phyloP scores from a whole-genome alignment of 306 rosid genomes.

The Casuarina cunninghamiana region DNA sequence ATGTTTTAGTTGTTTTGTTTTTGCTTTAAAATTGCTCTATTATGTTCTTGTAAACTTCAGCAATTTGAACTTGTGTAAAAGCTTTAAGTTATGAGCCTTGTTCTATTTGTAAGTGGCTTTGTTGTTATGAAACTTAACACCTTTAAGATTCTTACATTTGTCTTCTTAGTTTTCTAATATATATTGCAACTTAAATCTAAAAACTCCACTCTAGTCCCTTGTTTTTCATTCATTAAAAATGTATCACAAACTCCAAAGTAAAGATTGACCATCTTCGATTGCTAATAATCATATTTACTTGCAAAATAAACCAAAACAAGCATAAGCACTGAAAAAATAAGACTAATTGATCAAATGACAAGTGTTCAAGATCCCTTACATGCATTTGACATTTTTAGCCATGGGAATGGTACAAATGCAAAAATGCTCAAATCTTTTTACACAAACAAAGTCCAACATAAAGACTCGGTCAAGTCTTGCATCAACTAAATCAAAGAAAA shows the following conservation, averaged over 20 bases:
- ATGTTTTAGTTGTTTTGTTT: too few species aligned
- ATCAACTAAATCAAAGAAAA: not conserved
- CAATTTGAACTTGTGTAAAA: too few species aligned
- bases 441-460: not conserved
- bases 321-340: not conserved
- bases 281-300: not conserved
- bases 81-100: too few species aligned
- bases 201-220: conserved; percentile 11
- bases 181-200: not conserved
- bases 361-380: conserved; percentile 33
- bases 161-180: too few species aligned
- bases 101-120: too few species aligned
- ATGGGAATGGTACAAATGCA: conserved; percentile 44
- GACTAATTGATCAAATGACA: not conserved
- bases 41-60: too few species aligned
- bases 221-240: not conserved
- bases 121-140: too few species aligned
- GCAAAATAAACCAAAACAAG: conserved; percentile 18
- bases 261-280: conserved; percentile 9
- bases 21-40: too few species aligned
- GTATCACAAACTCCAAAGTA: conserved; percentile 58
- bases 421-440: conserved; percentile 52
- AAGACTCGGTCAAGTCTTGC: not conserved
- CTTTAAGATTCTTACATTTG: too few species aligned
- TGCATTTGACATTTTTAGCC: conserved; percentile 48